A percentile compares a stretch with the other conserved stretches of the same genome.
These are phyloP conservation scores for Aureobasidium sp. DNA, from an alignment of 2,329 filamentous ascomycete genomes.

Conservation along the genomic window DNA sequence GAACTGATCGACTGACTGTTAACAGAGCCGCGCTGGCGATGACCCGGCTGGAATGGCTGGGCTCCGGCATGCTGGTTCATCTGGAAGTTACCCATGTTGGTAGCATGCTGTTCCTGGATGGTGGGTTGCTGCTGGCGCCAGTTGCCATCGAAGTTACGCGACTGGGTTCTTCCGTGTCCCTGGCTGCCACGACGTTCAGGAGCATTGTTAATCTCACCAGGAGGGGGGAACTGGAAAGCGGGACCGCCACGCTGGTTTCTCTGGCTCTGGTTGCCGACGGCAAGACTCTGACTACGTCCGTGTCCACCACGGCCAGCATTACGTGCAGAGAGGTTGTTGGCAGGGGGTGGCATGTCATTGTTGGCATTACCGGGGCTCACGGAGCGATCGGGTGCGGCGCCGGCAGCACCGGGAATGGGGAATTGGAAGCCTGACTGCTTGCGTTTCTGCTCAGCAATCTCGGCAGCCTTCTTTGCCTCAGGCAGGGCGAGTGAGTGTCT, in stretches of 20 bases:
- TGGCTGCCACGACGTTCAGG: slow-evolving; percentile 68
- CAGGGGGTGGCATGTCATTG: slow-evolving; percentile 16
- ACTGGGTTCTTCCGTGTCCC: slow-evolving; percentile 72
- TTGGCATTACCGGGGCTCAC: slow-evolving; percentile 45
- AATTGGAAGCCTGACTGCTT: slow-evolving; percentile 94
- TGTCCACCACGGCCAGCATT: slow-evolving; percentile 37
- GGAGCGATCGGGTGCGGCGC: slow-evolving; percentile 43
- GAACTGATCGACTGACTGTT: slow-evolving; percentile 71
- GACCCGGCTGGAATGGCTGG: slow-evolving; percentile 80
- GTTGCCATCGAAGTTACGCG: slow-evolving; percentile 94
- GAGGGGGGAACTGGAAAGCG: slow-evolving; percentile 61
- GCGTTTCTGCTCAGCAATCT: slow-evolving; percentile 91
- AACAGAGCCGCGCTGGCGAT: slow-evolving; percentile 76
- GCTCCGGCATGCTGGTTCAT: slow-evolving; percentile 63
- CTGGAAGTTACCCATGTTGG: slow-evolving; percentile 52
- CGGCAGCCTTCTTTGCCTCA: slow-evolving; percentile 95
- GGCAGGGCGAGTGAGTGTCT: slow-evolving; percentile 90
- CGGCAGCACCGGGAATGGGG: slow-evolving; percentile 62
- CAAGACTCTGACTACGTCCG: slow-evolving; percentile 83
- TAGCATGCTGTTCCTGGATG: slow-evolving; percentile 36
- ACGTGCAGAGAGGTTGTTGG: slow-evolving; percentile 21
- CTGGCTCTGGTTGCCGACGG: slow-evolving; percentile 59
- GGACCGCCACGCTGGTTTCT: slow-evolving; percentile 54
- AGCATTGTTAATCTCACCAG: slow-evolving; percentile 49
- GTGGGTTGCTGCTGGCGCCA: slow-evolving; percentile 75